Conservation (phyloP, 106 monocot genomes). For the Dendrobium nobile region DNA sequence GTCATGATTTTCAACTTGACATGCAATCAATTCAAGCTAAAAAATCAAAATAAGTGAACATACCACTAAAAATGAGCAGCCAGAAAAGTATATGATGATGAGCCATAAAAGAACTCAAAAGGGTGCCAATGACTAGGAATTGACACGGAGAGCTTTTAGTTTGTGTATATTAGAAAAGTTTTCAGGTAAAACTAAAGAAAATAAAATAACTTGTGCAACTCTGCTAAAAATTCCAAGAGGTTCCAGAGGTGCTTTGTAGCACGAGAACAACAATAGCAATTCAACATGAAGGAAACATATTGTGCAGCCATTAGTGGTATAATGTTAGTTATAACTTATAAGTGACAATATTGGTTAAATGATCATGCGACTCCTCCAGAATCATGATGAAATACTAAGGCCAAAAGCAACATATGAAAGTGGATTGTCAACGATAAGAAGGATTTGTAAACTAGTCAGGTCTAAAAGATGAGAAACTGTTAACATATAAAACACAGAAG, state of each 20-base stretch:
- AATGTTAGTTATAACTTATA: background rate
- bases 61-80: background rate
- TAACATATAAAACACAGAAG: too few species aligned
- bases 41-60: background rate
- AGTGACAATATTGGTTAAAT: too few species aligned
- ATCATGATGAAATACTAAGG: too few species aligned
- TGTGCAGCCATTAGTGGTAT: background rate
- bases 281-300: too few species aligned
- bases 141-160: background rate
- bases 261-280: too few species aligned
- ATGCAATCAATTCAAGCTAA: background rate
- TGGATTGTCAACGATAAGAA: too few species aligned
- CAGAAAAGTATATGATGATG: background rate
- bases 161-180: background rate
- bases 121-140: background rate
- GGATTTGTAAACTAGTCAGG: too few species aligned
- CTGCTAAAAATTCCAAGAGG: too few species aligned
- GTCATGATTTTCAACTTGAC: background rate
- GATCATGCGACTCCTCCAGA: too few species aligned
- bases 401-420: too few species aligned
- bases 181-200: background rate
- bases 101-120: background rate
- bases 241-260: too few species aligned
- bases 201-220: background rate
- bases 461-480: too few species aligned